Base-by-base conservation (phyloP, 345 rosid genomes). In the Ceriops zippeliana region DNA sequence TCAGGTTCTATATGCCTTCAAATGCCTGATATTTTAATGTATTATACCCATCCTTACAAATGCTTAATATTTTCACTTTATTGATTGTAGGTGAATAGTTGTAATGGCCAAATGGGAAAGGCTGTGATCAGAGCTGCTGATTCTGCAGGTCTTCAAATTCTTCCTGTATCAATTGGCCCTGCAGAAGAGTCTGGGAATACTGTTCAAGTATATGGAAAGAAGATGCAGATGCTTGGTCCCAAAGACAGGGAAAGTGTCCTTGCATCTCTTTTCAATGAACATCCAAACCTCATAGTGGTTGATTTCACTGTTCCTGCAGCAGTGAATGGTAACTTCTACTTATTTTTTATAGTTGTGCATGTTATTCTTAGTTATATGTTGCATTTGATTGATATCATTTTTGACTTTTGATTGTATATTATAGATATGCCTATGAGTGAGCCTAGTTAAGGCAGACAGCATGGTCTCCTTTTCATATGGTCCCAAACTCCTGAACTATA, bases 81-180 rank as follows among this genome's bases (percentile, higher is more conserved):
- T 68, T 19, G 27, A 46, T 63, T 69, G 53, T 69, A 91, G 99
- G 98, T 95, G 61, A 95, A 95, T 79, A 79, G 97, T 69, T 90
- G 96, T 58, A 82, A 79, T 54, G 98, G 97, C 1, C 87, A 87
- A 68, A 91, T 95, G 98, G 97, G 99, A 52, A 86, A 90, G 74
- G 89, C 96, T 73, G 90, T 95, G 35, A 86, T 91, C 69, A 81
- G 81, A 81, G 98, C 93, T 10, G 98, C 96, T 13, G 92, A 87
- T 28, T 79, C 90, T 74, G 98, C 92, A 2, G 97, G 99, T 46
- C 89, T 95, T 53, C 74, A 85, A 68, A 62, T 95, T 21, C 75
- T 95, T 82, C 96, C 98, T 2, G 72, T 79, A 10, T 88, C 96
- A 52, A 85, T 95, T 81, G 98, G 98, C 63, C 77, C 89, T 15